Evolutionary conservation across 225 moss, liverwort and hornwort species (phyloP).

Genomic region (Marchantia polymorpha): DNA sequence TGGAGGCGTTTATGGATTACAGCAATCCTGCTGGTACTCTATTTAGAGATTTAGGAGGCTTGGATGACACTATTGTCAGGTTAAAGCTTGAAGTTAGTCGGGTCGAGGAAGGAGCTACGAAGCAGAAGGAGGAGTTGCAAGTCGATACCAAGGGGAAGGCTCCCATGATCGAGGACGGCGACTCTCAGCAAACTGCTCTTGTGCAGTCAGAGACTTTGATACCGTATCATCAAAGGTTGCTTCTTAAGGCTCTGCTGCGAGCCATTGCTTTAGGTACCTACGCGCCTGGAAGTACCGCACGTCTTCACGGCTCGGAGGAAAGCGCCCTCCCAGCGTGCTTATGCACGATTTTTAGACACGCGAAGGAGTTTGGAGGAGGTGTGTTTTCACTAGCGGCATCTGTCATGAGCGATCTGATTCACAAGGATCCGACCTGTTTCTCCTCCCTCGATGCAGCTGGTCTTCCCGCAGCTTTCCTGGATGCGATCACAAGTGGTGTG

Average conservation of each 20-base stretch:
- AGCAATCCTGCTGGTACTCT: constrained; percentile 96
- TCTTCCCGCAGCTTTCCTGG: constrained; percentile 80
- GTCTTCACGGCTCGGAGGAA: constrained; percentile 83
- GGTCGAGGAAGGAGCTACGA: constrained; percentile 63
- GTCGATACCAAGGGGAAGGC: constrained; percentile 67
- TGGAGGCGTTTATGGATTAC: constrained; percentile 99
- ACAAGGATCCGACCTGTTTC: constrained; percentile 98
- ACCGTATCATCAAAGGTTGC: constrained; percentile 83
- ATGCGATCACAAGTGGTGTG: constrained; percentile 81
- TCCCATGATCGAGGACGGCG: constrained; percentile 64
- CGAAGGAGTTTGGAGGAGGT: constrained; percentile 94
- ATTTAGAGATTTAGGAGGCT: constrained; percentile 90
- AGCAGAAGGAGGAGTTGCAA: constrained; percentile 54
- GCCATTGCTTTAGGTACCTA: constrained; percentile 93
- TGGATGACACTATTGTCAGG: constrained; percentile 87
- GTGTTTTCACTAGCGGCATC: constrained; percentile 96
- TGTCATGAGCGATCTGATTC: constrained; percentile 98
- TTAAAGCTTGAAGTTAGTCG: constrained; percentile 71
- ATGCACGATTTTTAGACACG: constrained; percentile 80
- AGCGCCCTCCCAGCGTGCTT: constrained; percentile 77
- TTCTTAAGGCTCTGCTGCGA: constrained; percentile 83
- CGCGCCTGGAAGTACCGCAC: constrained; percentile 73
- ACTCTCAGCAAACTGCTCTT: constrained; percentile 48
- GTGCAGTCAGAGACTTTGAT: constrained; percentile 67
- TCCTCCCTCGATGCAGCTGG: constrained; percentile 78